Percentiles rank a stretch among this genome's conserved stretches.
Evolutionary conservation across 2,329 filamentous ascomycete genomes (phyloP).

Genomic region (Microdochium trichocladiopsis): DNA sequence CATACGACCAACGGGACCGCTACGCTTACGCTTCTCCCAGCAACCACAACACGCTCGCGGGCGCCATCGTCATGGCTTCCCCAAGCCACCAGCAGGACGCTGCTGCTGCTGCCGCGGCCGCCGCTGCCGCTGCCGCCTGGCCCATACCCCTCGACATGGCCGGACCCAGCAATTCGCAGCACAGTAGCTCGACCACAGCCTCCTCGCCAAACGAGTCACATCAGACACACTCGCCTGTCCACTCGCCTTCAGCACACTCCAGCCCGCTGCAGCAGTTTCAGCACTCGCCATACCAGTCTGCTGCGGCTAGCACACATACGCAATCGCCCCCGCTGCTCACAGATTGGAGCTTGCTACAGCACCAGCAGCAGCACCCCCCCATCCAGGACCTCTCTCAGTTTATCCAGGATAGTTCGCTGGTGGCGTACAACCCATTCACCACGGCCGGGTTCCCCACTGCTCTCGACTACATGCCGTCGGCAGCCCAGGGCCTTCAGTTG

Average conservation of each 20-base stretch:
- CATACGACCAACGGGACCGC: conserved; percentile 51
- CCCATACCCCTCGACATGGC: conserved; percentile 21
- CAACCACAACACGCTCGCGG: conserved; percentile 24
- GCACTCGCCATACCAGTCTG: conserved; percentile 44
- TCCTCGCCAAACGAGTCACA: conserved; percentile 45
- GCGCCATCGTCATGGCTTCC: conserved; percentile 29
- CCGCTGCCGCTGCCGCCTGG: conserved; percentile 21
- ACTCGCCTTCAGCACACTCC: conserved; percentile 29
- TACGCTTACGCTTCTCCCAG: conserved; percentile 29
- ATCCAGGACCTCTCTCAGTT: conserved; percentile 42
- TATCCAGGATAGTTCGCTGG: conserved; percentile 50
- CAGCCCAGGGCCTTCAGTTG: conserved; percentile 56
- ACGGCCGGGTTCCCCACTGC: conserved; percentile 42
- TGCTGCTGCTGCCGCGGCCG: conserved; percentile 36
- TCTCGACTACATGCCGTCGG: conserved; percentile 54
- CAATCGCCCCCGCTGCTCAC: conserved; percentile 41
- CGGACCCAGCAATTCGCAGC: conserved; percentile 19
- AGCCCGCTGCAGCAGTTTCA: conserved; percentile 46
- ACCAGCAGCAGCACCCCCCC: conserved; percentile 38
- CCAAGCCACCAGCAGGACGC: conserved; percentile 34
- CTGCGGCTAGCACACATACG: conserved; percentile 33
- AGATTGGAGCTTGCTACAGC: conserved; percentile 55
- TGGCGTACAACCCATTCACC: conserved; percentile 46
- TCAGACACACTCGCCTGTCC: conserved; percentile 34
- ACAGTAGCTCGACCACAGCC: conserved; percentile 31